A percentile compares a stretch with the other conserved stretches of the same genome.
Evolutionary conservation across 768 basidiomycete species (phyloP).

Genomic region (Punctularia strigosozonata): DNA sequence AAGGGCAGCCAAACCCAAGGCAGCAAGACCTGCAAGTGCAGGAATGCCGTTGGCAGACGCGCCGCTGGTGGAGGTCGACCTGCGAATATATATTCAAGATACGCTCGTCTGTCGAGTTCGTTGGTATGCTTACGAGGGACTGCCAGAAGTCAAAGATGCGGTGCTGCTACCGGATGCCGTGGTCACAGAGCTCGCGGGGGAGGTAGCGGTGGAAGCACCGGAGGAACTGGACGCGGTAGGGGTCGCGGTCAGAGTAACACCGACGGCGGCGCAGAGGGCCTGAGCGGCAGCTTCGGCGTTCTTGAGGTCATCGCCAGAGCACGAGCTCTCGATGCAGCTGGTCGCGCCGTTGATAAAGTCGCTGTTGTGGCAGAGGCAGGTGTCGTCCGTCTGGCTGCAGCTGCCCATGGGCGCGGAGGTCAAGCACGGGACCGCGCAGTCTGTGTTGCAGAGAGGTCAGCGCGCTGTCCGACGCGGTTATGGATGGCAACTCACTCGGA

Average conservation of each 20-base stretch:
- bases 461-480: background rate
- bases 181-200: constrained; percentile 5
- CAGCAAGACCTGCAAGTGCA: constrained; percentile 28
- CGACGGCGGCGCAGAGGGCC: constrained; percentile 34
- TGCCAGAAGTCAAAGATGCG: constrained; percentile 2
- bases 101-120: background rate
- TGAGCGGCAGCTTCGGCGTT: constrained; percentile 30
- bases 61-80: constrained; percentile 8
- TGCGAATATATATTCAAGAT: background rate
- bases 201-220: constrained; percentile 4
- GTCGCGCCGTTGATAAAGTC: constrained; percentile 36
- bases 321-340: constrained; percentile 34
- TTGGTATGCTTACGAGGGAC: background rate
- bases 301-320: constrained; percentile 33
- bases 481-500: constrained; percentile 10
- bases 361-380: constrained; percentile 42
- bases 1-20: constrained; percentile 31
- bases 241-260: constrained; percentile 21
- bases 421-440: constrained; percentile 41
- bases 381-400: constrained; percentile 38
- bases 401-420: constrained; percentile 25
- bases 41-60: constrained; percentile 20
- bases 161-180: constrained; percentile 1
- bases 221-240: constrained; percentile 6
- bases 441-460: constrained; percentile 19